Evolutionary conservation across 768 basidiomycete genomes (phyloP), one percentile per base, ranked within the genome.

Genomic region (Rhodotorula kratochvilovae): DNA sequence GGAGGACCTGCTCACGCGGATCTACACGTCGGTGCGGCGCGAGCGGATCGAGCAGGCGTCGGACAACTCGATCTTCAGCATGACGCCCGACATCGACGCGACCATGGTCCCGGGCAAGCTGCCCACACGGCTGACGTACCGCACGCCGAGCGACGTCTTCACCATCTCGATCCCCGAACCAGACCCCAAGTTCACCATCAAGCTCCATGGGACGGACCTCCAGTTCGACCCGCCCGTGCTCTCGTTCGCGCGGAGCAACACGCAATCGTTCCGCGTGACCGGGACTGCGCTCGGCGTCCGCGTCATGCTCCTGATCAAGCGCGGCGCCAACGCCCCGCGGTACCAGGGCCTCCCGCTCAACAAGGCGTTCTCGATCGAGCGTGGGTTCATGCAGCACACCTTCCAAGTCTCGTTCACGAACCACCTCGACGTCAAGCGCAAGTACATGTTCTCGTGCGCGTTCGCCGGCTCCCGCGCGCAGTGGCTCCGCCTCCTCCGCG

Each of bases 341-440:
- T 98, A 97, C 79, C 82, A 87, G 3, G 89, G 90, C 39, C 82
- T 98, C 43, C 90, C 92, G 25, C 82, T 89, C 65, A 91, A 88
- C 79, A 88, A 86, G 75, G 83, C 87, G 11, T 83, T 98, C 76
- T 83, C 85, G 31, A 87, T 95, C 70, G 92, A 95, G 78, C 88
- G 92, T n/a, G 88, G 91, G 0, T 97, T 97, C 82, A 97, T 97
- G 95, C 87, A 88, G 68, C 90, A 97, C 79, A 96, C 94, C 0
- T 94, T 98, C 84, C 91, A 96, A 79, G 62, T 97, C 45, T 88
- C 92, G 4, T 97, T 98, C 82, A 87, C 78, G 46, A 81, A 79
- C 66, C 81, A 81, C 62, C 78, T 83, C 43, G 87, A 87, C 42
- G 69, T 82, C 64, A 90, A 89, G 80, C 86, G 73, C 61, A 67